phyloP scores from a whole-genome alignment of 2,329 filamentous ascomycete genomes.

The Stachybotrys chartarum region DNA sequence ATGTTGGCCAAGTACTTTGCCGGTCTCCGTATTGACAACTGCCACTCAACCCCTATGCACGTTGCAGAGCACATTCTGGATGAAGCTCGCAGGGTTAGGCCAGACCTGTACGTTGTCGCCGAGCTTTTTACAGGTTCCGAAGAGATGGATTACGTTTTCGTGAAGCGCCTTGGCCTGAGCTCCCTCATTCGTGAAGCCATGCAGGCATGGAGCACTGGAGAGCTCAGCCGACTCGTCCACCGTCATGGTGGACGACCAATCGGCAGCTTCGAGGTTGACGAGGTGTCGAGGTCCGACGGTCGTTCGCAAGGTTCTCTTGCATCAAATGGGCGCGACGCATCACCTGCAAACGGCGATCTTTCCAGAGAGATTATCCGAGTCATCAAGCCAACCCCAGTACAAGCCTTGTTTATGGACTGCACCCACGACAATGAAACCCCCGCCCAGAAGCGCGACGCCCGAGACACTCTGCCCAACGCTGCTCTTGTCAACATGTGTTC shows the following conservation, averaged over 20 bases:
- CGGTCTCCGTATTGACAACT: constrained; percentile 96
- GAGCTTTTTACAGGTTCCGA: constrained; percentile 95
- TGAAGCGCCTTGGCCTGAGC: constrained; percentile 84
- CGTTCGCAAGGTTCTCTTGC: constrained; percentile 22
- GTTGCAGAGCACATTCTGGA: constrained; percentile 94
- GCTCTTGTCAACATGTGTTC: constrained; percentile 94
- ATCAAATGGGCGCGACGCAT: constrained; percentile 11
- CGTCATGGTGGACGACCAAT: constrained; percentile 90
- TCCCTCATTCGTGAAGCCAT: constrained; percentile 94
- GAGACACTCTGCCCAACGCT: constrained; percentile 89
- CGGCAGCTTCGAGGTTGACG: constrained; percentile 93
- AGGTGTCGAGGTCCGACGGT: constrained; percentile 59
- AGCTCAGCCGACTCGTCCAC: constrained; percentile 88
- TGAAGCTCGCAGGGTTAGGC: constrained; percentile 79
- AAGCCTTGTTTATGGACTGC: constrained; percentile 97
- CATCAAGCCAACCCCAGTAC: constrained; percentile 82
- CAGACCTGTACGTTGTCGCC: constrained; percentile 85
- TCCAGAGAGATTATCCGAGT: constrained; percentile 63
- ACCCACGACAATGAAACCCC: constrained; percentile 98
- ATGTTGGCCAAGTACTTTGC: constrained; percentile 92
- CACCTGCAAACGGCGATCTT: constrained; percentile 23
- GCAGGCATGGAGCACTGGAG: constrained; percentile 94
- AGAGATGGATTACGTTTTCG: constrained; percentile 92
- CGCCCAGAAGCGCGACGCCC: constrained; percentile 87
- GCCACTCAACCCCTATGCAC: constrained; percentile 89